These are phyloP conservation scores for Ascochyta koolunga DNA, from an alignment of 2,329 filamentous ascomycete genomes.

Conservation along the genomic window DNA sequence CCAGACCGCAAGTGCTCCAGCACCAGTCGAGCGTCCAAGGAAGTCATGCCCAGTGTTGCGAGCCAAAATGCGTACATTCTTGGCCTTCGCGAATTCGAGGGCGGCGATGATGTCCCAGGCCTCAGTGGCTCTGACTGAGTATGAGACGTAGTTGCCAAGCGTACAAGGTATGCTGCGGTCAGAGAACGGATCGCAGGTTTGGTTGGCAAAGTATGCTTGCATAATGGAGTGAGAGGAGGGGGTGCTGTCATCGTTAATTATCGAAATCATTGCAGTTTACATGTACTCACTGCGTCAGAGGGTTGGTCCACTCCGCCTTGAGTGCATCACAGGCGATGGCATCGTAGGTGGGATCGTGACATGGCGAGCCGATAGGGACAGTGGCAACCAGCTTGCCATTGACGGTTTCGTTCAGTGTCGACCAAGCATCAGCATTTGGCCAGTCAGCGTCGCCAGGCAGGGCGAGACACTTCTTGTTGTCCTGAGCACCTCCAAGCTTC, in stretches of 20 bases:
- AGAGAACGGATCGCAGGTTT: conserved; percentile 25
- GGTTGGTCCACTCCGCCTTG: conserved; percentile 23
- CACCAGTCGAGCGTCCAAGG: conserved; percentile 37
- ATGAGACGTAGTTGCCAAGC: conserved; percentile 38
- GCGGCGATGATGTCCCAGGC: conserved; percentile 22
- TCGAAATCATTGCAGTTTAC: conserved; percentile 10
- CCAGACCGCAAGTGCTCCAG: conserved; percentile 38
- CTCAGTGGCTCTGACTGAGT: conserved; percentile 45
- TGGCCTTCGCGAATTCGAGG: conserved; percentile 30
- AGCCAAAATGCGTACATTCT: conserved; percentile 37
- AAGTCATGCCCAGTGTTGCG: conserved; percentile 40
- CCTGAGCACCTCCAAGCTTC: conserved; percentile 7
- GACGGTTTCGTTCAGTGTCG: conserved; percentile 46
- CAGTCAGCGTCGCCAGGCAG: conserved; percentile 46
- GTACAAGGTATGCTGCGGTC: conserved; percentile 20
- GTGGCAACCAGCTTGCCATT: conserved; percentile 48
- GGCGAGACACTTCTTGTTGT: conserved; percentile 16
- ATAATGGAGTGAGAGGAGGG: conserved; percentile 22
- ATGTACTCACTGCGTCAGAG: conserved; percentile 24
- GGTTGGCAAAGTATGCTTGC: conserved; percentile 24
- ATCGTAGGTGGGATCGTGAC: conserved; percentile 37
- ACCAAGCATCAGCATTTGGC: conserved; percentile 43
- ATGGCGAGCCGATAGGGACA: conserved; percentile 47
- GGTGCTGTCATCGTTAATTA: conserved; percentile 8
- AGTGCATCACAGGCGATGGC: conserved; percentile 18